phyloP scores from a whole-genome alignment of 495 filamentous ascomycete species.

The Neohortaea acidophila region DNA sequence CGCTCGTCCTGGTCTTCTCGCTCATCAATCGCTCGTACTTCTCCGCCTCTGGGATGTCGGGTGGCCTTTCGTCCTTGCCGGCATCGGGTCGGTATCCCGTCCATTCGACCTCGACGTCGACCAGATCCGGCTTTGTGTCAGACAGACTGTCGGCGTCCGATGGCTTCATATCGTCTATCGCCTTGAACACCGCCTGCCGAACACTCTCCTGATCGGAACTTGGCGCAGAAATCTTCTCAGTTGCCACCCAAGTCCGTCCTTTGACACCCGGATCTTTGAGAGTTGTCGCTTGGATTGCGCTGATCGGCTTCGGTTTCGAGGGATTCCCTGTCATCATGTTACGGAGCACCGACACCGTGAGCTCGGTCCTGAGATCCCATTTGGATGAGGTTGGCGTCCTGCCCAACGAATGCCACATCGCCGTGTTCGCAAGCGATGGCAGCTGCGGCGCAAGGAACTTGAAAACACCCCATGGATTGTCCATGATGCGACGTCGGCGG shows the following conservation, averaged over 20 bases:
- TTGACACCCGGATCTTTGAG: slow-evolving; percentile 53
- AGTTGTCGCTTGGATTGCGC: slow-evolving; percentile 46
- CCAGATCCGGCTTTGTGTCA: slow-evolving; percentile 38
- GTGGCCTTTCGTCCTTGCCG: slow-evolving; percentile 36
- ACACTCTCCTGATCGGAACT: slow-evolving; percentile 38
- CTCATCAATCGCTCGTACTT: slow-evolving; percentile 60
- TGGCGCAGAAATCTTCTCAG: slow-evolving; percentile 41
- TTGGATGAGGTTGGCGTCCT: slow-evolving; percentile 53
- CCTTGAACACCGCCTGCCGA: slow-evolving; percentile 42
- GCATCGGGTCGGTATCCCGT: slow-evolving; percentile 37
- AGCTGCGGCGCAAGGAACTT: slow-evolving; percentile 32
- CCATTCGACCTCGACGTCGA: slow-evolving; percentile 71
- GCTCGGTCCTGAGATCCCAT: slow-evolving; percentile 62
- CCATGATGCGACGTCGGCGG: slow-evolving; percentile 23
- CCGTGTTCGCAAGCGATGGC: slow-evolving; percentile 51
- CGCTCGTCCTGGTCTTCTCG: slow-evolving; percentile 39
- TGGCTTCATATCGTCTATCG: slow-evolving; percentile 47
- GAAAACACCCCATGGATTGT: slow-evolving; percentile 9
- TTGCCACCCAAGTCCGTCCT: slow-evolving; percentile 67
- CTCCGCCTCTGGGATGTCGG: slow-evolving; percentile 47
- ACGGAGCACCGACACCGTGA: slow-evolving; percentile 57
- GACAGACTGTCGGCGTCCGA: slow-evolving; percentile 22
- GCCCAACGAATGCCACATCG: slow-evolving; percentile 50
- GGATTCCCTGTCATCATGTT: slow-evolving; percentile 35
- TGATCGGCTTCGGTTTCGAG: slow-evolving; percentile 33